Evolutionary conservation across 1,284 basidiomycete species (phyloP).

Genomic region (Peniophora sp.): DNA sequence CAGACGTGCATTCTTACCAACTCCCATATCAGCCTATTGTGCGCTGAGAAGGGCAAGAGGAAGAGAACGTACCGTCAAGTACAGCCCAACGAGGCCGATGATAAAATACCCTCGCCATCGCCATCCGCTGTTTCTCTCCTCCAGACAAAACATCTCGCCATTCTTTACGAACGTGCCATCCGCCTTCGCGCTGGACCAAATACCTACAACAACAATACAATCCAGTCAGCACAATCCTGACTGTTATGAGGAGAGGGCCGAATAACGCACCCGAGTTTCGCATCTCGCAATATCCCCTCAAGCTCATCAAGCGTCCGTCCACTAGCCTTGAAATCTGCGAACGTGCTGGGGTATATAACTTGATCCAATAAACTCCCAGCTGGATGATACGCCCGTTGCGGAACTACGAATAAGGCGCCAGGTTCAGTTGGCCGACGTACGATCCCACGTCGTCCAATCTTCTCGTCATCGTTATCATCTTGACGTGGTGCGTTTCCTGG

Average conservation of each 20-base stretch:
- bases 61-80: conserved; percentile 52
- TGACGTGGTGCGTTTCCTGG: conserved; percentile 31
- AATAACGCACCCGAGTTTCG: conserved; percentile 78
- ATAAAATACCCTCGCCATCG: conserved; percentile 79
- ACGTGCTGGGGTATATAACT: conserved; percentile 80
- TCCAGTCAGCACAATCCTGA: too few species aligned
- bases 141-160: conserved; percentile 95
- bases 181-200: conserved; percentile 82
- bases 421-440: conserved; percentile 34
- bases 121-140: conserved; percentile 96
- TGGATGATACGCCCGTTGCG: conserved; percentile 89
- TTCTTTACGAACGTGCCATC: conserved; percentile 86
- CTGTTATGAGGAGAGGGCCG: too few species aligned
- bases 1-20: conserved; percentile 81
- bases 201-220: too few species aligned
- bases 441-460: conserved; percentile 5
- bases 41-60: not conserved
- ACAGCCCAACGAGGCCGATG: conserved; percentile 74
- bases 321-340: conserved; percentile 62
- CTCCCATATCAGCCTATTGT: conserved; percentile 4
- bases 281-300: conserved; percentile 68
- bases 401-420: conserved; percentile 78
- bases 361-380: conserved; percentile 86
- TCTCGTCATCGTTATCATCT: conserved; percentile 12
- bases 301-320: conserved; percentile 65